Conservation (phyloP, 2,329 filamentous ascomycete genomes). For the Lasiodiplodia theobromae region DNA sequence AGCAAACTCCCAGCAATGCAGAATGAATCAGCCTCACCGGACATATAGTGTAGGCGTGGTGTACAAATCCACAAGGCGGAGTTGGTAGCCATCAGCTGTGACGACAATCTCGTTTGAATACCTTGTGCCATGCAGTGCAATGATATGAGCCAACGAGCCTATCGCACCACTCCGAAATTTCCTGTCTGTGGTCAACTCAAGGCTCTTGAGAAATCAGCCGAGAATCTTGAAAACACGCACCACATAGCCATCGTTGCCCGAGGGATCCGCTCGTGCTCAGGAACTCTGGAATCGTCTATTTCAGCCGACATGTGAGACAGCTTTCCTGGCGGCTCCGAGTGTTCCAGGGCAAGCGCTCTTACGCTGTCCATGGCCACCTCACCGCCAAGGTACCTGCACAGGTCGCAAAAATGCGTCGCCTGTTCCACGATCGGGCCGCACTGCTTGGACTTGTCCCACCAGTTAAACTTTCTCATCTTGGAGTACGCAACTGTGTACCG, state of each 20-base stretch:
- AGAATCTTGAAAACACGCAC: neutral
- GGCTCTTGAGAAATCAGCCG: neutral
- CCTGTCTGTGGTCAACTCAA: neutral
- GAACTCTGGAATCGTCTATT: neutral
- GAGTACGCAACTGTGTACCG: neutral
- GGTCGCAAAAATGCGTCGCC: constrained; percentile 2
- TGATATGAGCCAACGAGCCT: neutral
- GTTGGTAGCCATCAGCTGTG: neutral
- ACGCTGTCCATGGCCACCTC: neutral
- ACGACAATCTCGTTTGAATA: constrained; percentile 11
- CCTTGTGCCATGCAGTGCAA: neutral
- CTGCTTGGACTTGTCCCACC: constrained; percentile 3
- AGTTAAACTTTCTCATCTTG: neutral
- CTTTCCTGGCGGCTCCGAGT: neutral
- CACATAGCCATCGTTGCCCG: neutral
- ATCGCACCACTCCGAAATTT: neutral
- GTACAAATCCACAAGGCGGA: constrained; percentile 7
- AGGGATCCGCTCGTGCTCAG: neutral
- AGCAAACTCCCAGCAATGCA: no score
- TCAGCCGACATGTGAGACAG: neutral
- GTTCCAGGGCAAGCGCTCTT: neutral
- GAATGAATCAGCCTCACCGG: neutral
- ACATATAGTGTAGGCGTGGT: neutral
- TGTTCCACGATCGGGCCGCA: constrained; percentile 2
- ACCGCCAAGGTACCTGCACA: constrained; percentile 6